A percentile compares a stretch with the other conserved stretches of the same genome.
phyloP scores from a whole-genome alignment of 2,329 filamentous ascomycete genomes.

The Trichoderma hamatum region DNA sequence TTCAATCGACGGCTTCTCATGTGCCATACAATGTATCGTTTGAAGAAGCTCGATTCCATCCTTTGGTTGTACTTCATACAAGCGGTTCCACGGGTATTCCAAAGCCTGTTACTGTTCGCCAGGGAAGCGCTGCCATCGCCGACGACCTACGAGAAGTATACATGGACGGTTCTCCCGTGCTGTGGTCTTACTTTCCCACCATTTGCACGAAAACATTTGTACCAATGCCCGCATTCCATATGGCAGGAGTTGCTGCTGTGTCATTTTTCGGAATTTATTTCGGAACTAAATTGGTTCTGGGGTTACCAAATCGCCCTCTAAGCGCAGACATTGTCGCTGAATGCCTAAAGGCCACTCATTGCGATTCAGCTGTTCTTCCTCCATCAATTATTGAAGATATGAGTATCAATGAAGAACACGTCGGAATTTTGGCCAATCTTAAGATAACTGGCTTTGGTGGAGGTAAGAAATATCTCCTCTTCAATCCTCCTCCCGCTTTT shows the following conservation, averaged over 20 bases:
- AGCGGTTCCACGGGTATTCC: constrained; percentile 52
- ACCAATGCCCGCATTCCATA: constrained; percentile 46
- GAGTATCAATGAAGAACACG: constrained; percentile 38
- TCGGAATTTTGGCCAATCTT: constrained; percentile 39
- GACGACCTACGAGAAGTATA: constrained; percentile 39
- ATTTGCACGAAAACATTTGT: constrained; percentile 18
- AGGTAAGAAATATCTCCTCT: constrained; percentile 35
- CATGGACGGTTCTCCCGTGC: constrained; percentile 31
- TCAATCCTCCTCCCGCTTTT: neutral
- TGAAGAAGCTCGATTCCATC: constrained; percentile 48
- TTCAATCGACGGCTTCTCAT: constrained; percentile 41
- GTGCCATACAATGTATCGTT: constrained; percentile 47
- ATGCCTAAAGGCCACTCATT: constrained; percentile 35
- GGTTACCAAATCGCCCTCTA: constrained; percentile 40
- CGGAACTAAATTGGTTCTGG: constrained; percentile 33
- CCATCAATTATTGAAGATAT: constrained; percentile 51
- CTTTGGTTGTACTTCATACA: constrained; percentile 48
- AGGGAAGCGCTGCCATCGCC: constrained; percentile 43
- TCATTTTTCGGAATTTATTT: constrained; percentile 38
- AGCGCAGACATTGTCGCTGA: constrained; percentile 41
- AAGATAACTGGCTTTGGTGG: constrained; percentile 43
- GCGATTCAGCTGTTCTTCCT: constrained; percentile 39
- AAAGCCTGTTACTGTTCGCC: constrained; percentile 47
- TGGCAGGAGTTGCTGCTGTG: constrained; percentile 38
- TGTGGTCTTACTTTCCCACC: constrained; percentile 24